A percentile compares a stretch with the other conserved stretches of the same genome.
These are phyloP conservation scores for Durotheca rogersii DNA, from an alignment of 495 filamentous ascomycete species.

Conservation along the genomic window DNA sequence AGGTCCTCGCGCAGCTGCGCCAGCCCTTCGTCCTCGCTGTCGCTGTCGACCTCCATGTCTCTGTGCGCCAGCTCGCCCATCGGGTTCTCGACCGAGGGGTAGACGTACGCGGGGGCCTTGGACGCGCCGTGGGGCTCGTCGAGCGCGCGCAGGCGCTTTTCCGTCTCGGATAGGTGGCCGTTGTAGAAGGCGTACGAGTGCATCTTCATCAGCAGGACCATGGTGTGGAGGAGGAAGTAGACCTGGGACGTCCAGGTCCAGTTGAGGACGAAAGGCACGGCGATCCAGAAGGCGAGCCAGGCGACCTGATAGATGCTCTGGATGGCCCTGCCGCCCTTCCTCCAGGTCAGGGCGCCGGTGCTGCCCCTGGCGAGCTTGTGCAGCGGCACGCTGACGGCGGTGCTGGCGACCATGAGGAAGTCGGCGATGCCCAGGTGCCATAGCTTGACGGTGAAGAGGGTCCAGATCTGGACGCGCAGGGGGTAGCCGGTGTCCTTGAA, in stretches of 20 bases:
- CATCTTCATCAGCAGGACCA: constrained; percentile 96
- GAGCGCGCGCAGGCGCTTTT: constrained; percentile 73
- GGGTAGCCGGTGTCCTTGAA: constrained; percentile 91
- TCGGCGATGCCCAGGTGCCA: constrained; percentile 86
- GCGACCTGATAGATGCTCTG: constrained; percentile 78
- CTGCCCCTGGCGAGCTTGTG: constrained; percentile 63
- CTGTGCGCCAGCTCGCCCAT: constrained; percentile 42
- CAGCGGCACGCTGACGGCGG: constrained; percentile 68
- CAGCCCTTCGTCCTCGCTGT: constrained; percentile 53
- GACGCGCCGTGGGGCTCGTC: constrained; percentile 74
- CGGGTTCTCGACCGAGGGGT: constrained; percentile 65
- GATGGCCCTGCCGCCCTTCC: constrained; percentile 68
- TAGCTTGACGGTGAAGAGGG: constrained; percentile 79
- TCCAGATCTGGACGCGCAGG: constrained; percentile 80
- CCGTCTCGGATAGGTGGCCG: constrained; percentile 86
- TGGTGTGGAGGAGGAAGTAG: constrained; percentile 86
- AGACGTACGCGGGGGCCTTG: constrained; percentile 68
- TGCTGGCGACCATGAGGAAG: constrained; percentile 76
- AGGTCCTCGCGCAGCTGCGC: constrained; percentile 77
- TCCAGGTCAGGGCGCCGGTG: constrained; percentile 67
- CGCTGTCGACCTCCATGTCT: constrained; percentile 22
- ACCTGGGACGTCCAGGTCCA: constrained; percentile 97
- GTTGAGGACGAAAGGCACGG: constrained; percentile 80
- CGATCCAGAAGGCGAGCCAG: constrained; percentile 84
- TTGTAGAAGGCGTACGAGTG: constrained; percentile 98